phyloP scores from a whole-genome alignment of 129 eudicot genomes.

The Saussurea involucrata region DNA sequence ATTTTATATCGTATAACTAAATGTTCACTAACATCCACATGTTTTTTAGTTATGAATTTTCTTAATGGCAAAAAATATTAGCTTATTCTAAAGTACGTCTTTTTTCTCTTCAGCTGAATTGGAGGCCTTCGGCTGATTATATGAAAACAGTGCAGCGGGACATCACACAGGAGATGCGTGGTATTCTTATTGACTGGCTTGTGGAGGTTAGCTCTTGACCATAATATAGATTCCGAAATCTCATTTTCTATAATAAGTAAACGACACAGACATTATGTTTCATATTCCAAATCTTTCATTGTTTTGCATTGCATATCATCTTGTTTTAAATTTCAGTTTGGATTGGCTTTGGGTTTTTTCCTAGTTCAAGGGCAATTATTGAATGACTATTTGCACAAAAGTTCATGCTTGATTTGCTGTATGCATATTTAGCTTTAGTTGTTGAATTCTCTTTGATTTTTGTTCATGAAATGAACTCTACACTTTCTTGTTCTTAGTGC shows the following conservation, averaged over 20 bases:
- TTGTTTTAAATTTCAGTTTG: background rate
- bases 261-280: background rate
- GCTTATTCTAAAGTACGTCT: slow-evolving; percentile 1
- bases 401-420: background rate
- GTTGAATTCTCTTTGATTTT: background rate
- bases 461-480: background rate
- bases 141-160: slow-evolving; percentile 81
- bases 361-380: background rate
- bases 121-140: slow-evolving; percentile 62
- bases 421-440: background rate
- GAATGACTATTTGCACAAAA: background rate
- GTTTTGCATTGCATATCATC: background rate
- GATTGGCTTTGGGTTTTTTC: background rate
- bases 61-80: background rate
- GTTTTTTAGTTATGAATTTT: background rate
- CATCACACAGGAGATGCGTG: slow-evolving; percentile 75
- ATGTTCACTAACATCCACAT: slow-evolving; percentile 11
- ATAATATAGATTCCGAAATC: background rate
- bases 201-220: slow-evolving; percentile 70
- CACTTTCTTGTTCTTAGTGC: background rate
- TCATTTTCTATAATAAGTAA: background rate
- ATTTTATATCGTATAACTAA: background rate
- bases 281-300: background rate
- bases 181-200: slow-evolving; percentile 90
- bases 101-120: slow-evolving; percentile 56